Evolutionary conservation across 805 yeast genomes (phyloP).

Genomic region (Cyberlindnera subsufficiens): DNA sequence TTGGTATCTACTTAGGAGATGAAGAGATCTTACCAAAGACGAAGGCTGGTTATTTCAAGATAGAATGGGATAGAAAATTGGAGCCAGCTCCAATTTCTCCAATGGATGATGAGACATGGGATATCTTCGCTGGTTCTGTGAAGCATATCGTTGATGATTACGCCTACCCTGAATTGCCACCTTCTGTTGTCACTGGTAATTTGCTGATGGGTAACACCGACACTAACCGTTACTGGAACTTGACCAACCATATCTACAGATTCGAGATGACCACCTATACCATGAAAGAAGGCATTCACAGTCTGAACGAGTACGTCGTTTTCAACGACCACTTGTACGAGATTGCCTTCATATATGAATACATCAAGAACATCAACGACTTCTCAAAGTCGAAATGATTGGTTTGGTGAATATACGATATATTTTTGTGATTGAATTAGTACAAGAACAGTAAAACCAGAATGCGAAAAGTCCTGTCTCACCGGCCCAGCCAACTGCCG

Average conservation of each 20-base stretch:
- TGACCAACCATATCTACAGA: constrained; percentile 57
- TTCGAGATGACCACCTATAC: constrained; percentile 43
- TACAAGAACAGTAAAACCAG: too few species aligned
- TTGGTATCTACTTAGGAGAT: constrained; percentile 16
- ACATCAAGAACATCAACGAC: constrained; percentile 37
- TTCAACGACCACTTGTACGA: constrained; percentile 48
- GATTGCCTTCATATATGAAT: constrained; percentile 45
- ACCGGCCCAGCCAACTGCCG: too few species aligned
- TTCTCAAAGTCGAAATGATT: neutral
- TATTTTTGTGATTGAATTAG: too few species aligned
- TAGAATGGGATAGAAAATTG: constrained; percentile 14
- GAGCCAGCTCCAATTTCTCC: constrained; percentile 15
- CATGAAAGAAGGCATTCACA: constrained; percentile 38
- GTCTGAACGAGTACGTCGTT: constrained; percentile 49
- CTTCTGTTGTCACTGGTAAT: constrained; percentile 44
- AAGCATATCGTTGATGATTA: constrained; percentile 17
- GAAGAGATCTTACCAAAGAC: constrained; percentile 12
- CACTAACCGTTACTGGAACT: constrained; percentile 57
- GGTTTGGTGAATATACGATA: neutral
- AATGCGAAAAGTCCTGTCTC: too few species aligned
- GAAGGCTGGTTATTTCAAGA: constrained; percentile 25
- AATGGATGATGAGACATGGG: constrained; percentile 16
- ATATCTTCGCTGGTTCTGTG: constrained; percentile 11
- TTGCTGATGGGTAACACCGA: constrained; percentile 69
- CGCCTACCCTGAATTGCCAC: constrained; percentile 27